Evolutionary conservation across 345 rosid species (phyloP).

Genomic region (Brassica cretica): DNA sequence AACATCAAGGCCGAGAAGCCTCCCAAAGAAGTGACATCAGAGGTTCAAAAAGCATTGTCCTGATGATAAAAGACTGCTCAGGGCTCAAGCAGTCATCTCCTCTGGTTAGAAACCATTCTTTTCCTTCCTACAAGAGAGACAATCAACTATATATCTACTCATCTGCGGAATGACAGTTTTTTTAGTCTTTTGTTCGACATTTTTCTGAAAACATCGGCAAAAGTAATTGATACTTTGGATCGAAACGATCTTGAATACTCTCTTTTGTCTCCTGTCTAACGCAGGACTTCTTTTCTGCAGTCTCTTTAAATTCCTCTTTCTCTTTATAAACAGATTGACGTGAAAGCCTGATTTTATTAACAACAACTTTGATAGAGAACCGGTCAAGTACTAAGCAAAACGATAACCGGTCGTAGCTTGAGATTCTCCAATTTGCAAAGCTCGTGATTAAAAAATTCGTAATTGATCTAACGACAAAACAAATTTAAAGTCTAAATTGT

Average conservation of each 20-base stretch:
- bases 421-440: neutral
- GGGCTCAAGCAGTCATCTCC: conserved; percentile 17
- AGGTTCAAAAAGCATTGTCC: conserved; percentile 76
- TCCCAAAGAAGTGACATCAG: conserved; percentile 71
- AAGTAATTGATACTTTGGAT: conserved; percentile 6
- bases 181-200: conserved; percentile 17
- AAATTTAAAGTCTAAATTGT: neutral
- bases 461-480: too few species aligned
- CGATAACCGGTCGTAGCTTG: neutral
- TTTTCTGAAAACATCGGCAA: neutral
- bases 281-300: neutral
- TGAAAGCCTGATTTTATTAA: conserved; percentile 1
- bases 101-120: conserved; percentile 35
- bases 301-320: neutral
- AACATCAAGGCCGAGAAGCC: conserved; percentile 75
- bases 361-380: neutral
- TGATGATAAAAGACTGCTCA: conserved; percentile 11
- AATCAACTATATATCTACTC: conserved; percentile 20
- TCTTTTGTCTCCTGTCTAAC: conserved; percentile 12
- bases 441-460: neutral
- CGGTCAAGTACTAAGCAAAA: neutral
- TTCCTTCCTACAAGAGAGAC: conserved; percentile 32
- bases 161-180: conserved; percentile 36
- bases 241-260: conserved; percentile 6
- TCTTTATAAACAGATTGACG: neutral